phyloP scores from a whole-genome alignment of 345 rosid genomes.

The Murraya paniculata region DNA sequence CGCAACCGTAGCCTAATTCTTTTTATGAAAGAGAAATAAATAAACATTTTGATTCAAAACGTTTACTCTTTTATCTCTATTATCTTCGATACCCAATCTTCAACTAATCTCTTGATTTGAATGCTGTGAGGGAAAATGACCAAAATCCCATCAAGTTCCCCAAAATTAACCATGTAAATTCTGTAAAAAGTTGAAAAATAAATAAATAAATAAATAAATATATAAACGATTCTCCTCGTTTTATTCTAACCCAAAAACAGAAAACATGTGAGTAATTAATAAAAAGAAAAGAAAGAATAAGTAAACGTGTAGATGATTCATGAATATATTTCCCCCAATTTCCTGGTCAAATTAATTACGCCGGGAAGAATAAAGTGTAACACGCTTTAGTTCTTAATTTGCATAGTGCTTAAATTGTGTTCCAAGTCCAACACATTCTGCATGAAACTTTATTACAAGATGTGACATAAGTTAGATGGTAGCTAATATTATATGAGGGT shows the following conservation, averaged over 20 bases:
- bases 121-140: no score
- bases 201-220: no score
- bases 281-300: not conserved
- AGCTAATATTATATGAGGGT: not conserved
- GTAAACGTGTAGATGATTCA: not conserved
- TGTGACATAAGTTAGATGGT: not conserved
- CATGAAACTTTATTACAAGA: not conserved
- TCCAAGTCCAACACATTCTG: not conserved
- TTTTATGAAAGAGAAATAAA: not conserved
- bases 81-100: no score
- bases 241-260: not conserved
- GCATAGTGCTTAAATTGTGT: not conserved
- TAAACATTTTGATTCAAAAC: not conserved
- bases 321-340: not conserved
- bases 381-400: not conserved
- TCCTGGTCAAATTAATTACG: not conserved
- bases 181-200: no score
- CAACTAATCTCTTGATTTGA: not conserved
- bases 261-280: not conserved
- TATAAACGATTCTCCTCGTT: no score
- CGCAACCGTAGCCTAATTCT: not conserved
- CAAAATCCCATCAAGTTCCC: no score
- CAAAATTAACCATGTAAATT: no score
- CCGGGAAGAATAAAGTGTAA: not conserved
- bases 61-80: not conserved